Evolutionary conservation across 305 asterid species (phyloP), one percentile per base, ranked within the genome.

Genomic region (Fraxinus albicans): DNA sequence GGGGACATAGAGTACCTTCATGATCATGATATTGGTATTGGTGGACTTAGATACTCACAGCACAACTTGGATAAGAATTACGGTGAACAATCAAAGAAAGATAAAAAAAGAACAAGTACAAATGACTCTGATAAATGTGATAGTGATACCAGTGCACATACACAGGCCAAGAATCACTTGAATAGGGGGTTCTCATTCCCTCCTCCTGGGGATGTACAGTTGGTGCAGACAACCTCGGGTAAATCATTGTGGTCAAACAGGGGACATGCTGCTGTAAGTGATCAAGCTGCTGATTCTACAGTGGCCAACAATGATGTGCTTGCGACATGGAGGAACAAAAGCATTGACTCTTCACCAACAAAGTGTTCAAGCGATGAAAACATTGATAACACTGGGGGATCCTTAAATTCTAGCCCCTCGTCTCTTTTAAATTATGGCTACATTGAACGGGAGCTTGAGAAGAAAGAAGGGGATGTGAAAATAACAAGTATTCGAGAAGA

Each of bases 171-270:
- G 85, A 90, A 80, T 85, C 92, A 76, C 69, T 79, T 63, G 58
- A 96, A 92, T 77, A 93, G 91, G 63, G 98, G 94, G 63, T 93
- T 96, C 89, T 92, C 98, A 38, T 96, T 96, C 78, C 97, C 98
- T 79, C 97, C 98, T 77, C 98, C 98, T 73, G 91, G 89, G 88
- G 95, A 93, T 86, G 93, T 89, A 83, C 93, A 88, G 88, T 85
- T 90, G 84, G 91, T 86, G 73, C 97, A 88, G 81, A 83, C 90
- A 58, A 86, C 88, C 83, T 87, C 92, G 2, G 81, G 81, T 58
- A 94, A 90, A 84, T 44, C 96, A 82, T 83, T 90, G 85, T 89
- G 93, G 95, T 92, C 97, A 87, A 94, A 90, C 82, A 86, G 86
- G 85, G 90, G 88, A 31, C 91, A 88, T 85, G 79, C 86, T 84